Percentiles rank a stretch among this genome's conserved stretches.
phyloP scores from a whole-genome alignment of 495 filamentous ascomycete species.

The Aspergillus nidulans region DNA sequence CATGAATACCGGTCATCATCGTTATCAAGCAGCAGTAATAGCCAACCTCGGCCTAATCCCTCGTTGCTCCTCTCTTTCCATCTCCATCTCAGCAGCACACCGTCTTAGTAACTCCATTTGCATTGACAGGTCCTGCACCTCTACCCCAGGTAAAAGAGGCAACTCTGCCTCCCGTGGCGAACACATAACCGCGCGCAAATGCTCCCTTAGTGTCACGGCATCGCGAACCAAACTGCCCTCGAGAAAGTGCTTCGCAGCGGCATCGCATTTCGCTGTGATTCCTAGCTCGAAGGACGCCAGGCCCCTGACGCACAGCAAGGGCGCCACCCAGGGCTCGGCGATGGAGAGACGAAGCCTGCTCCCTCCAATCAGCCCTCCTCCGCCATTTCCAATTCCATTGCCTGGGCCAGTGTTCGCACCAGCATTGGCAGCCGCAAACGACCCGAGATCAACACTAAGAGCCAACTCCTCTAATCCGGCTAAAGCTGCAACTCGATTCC shows the following conservation, averaged over 20 bases:
- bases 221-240: slow-evolving; percentile 27
- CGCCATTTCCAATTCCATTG: background rate
- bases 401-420: background rate
- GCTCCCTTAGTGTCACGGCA: slow-evolving; percentile 28
- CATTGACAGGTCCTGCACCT: background rate
- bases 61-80: background rate
- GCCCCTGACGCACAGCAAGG: slow-evolving; percentile 31
- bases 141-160: background rate
- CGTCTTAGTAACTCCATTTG: background rate
- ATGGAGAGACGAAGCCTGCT: slow-evolving; percentile 26
- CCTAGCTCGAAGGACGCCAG: slow-evolving; percentile 34
- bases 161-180: background rate
- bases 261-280: slow-evolving; percentile 37
- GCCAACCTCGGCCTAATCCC: slow-evolving; percentile 16
- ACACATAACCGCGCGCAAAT: slow-evolving; percentile 27
- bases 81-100: background rate
- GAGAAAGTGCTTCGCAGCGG: slow-evolving; percentile 23
- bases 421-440: slow-evolving; percentile 24
- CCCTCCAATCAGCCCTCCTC: slow-evolving; percentile 14
- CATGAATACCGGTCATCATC: background rate
- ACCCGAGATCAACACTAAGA: slow-evolving; percentile 34
- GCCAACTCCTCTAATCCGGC: slow-evolving; percentile 18
- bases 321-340: slow-evolving; percentile 29
- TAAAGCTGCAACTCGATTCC: slow-evolving; percentile 25
- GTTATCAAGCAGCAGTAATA: slow-evolving; percentile 15